phyloP scores from a whole-genome alignment of 495 filamentous ascomycete species.

The Daldinia grandis region DNA sequence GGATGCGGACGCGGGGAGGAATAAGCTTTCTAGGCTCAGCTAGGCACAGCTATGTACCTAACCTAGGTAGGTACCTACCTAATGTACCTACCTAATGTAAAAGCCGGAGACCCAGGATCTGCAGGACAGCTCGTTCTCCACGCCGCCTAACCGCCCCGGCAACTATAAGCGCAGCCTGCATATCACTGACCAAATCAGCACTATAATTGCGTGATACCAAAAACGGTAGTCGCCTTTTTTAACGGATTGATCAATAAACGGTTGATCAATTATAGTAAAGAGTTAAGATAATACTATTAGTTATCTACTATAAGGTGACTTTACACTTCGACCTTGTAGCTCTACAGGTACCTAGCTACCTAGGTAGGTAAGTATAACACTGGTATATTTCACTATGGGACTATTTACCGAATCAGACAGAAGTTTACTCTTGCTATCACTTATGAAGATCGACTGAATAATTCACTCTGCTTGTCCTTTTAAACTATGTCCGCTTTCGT shows the following conservation, averaged over 20 bases:
- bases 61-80: too few relatives aligned
- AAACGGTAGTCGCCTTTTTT: neutral
- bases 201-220: neutral
- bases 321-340: neutral
- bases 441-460: neutral
- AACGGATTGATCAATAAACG: neutral
- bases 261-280: neutral
- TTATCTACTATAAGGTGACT: neutral
- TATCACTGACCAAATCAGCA: neutral
- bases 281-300: neutral
- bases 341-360: too few relatives aligned
- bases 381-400: too few relatives aligned
- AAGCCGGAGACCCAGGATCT: neutral
- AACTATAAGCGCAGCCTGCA: neutral
- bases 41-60: neutral
- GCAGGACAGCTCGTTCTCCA: neutral
- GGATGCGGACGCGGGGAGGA: neutral
- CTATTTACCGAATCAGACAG: neutral
- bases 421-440: neutral
- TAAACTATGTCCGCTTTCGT: neutral
- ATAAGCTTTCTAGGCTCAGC: neutral
- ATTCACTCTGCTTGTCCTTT: neutral
- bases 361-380: too few relatives aligned
- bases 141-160: neutral
- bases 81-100: too few relatives aligned